phyloP scores from a whole-genome alignment of 129 eudicot species.

The Arctium lappa region DNA sequence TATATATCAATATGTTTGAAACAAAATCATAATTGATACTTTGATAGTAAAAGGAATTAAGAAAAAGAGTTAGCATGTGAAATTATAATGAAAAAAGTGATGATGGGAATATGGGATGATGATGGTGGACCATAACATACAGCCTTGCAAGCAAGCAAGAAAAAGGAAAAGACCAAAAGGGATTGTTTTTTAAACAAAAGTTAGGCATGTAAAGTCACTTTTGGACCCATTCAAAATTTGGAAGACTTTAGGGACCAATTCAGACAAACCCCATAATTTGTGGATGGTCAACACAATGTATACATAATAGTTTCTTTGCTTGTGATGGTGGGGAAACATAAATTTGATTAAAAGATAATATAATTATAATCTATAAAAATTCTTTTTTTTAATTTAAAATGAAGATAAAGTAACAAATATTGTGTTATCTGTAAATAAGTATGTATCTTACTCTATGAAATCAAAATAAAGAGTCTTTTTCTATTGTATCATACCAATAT shows the following conservation, averaged over 20 bases:
- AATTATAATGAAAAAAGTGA: background rate
- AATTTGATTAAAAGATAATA: background rate
- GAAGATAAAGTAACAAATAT: background rate
- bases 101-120: slow-evolving; percentile 26
- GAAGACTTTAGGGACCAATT: slow-evolving; percentile 26
- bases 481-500: background rate
- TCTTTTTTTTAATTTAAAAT: too few relatives aligned
- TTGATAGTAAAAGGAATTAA: background rate
- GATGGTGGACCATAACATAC: slow-evolving; percentile 36
- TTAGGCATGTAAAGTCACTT: slow-evolving; percentile 28
- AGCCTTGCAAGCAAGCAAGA: slow-evolving; percentile 25
- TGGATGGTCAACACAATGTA: slow-evolving; percentile 23
- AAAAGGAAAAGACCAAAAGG: slow-evolving; percentile 19
- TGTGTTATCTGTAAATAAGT: too few relatives aligned
- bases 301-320: slow-evolving; percentile 19
- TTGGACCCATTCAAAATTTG: slow-evolving; percentile 29
- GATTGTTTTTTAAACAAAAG: slow-evolving; percentile 4
- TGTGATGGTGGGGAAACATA: slow-evolving; percentile 21
- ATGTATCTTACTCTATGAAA: background rate
- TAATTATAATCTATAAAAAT: background rate
- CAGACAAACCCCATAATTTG: slow-evolving; percentile 28
- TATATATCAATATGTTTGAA: background rate
- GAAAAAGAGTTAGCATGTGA: background rate
- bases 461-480: background rate
- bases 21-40: background rate